Conservation (phyloP, 108 stramenopile species). For the Pelagomonas calceolata region DNA sequence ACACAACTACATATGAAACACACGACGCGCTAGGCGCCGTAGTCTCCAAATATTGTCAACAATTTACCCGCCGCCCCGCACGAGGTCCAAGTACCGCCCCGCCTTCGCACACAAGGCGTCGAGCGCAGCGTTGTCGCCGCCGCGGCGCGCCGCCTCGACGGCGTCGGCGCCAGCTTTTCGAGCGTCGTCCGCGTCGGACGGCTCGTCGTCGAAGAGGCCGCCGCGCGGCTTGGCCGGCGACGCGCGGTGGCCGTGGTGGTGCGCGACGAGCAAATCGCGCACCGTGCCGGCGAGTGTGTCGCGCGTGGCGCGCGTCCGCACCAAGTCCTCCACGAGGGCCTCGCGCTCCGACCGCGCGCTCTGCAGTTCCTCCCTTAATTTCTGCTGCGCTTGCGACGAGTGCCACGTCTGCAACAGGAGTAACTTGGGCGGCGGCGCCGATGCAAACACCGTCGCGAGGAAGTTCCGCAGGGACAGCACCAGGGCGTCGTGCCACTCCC, state of each 20-base stretch:
- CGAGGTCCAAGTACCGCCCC: background rate
- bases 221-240: background rate
- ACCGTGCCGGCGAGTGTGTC: background rate
- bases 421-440: background rate
- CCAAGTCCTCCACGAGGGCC: background rate
- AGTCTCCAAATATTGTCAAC: too few species aligned
- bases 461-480: background rate
- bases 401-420: background rate
- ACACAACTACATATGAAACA: too few species aligned
- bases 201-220: background rate
- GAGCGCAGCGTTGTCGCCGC: background rate
- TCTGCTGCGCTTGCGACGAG: background rate
- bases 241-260: background rate
- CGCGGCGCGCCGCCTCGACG: background rate
- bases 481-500: background rate
- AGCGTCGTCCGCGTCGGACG: background rate
- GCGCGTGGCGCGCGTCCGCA: background rate
- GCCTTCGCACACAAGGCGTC: background rate
- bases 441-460: background rate
- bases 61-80: background rate
- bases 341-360: background rate
- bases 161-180: background rate
- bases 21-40: too few species aligned
- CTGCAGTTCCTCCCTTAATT: background rate
- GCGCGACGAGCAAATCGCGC: background rate